phyloP scores from a whole-genome alignment of 306 rosid species.

The Casuarina glauca region DNA sequence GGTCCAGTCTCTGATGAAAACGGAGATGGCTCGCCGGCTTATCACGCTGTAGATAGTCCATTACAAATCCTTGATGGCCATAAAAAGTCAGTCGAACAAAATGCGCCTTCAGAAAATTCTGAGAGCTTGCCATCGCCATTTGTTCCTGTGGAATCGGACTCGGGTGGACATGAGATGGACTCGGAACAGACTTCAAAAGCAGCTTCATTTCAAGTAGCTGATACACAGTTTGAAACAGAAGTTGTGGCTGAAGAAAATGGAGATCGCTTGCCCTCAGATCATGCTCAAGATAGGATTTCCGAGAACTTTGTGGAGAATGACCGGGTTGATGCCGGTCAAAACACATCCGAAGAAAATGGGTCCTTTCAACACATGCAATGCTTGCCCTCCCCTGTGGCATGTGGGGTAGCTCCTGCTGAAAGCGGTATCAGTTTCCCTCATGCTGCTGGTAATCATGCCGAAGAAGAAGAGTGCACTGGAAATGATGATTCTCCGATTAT shows the following conservation, averaged over 20 bases:
- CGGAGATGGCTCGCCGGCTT: constrained; percentile 6
- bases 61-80: background rate
- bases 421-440: constrained; percentile 20
- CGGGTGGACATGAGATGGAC: constrained; percentile 9
- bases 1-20: constrained; percentile 1
- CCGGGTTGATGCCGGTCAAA: constrained; percentile 20
- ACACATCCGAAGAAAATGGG: constrained; percentile 19
- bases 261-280: constrained; percentile 27
- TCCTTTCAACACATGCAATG: constrained; percentile 18
- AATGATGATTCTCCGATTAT: constrained; percentile 8
- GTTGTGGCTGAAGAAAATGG: constrained; percentile 14
- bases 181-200: constrained; percentile 23
- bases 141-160: constrained; percentile 11
- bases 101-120: constrained; percentile 17
- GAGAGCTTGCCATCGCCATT: background rate
- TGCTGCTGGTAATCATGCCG: constrained; percentile 9
- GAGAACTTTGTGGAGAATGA: constrained; percentile 16
- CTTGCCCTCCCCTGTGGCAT: constrained; percentile 9
- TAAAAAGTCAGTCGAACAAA: constrained; percentile 1
- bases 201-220: constrained; percentile 7
- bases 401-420: constrained; percentile 7
- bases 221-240: constrained; percentile 14
- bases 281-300: constrained; percentile 20
- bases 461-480: constrained; percentile 1
- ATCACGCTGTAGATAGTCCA: background rate